These are phyloP conservation scores for Amylocystis lapponica DNA, from an alignment of 768 basidiomycete genomes.

Conservation along the genomic window DNA sequence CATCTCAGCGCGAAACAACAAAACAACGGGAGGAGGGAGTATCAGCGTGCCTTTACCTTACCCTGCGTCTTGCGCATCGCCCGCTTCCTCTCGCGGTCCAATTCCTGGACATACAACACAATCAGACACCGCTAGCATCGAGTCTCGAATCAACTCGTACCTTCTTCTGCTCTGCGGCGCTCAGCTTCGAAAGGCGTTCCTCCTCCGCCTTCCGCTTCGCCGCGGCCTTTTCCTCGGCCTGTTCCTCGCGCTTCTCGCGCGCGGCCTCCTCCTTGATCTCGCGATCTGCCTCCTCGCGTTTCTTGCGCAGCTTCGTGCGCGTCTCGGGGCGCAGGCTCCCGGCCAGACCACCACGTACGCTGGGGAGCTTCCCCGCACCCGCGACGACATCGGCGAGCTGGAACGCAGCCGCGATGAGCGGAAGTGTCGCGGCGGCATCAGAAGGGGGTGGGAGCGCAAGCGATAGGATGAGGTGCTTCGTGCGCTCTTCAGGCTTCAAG, in stretches of 20 bases:
- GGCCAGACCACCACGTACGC: slow-evolving; percentile 16
- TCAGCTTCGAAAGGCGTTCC: slow-evolving; percentile 66
- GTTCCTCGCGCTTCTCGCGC: slow-evolving; percentile 70
- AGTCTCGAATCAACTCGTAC: too few relatives aligned
- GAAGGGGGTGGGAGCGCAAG: slow-evolving; percentile 49
- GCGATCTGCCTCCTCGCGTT: slow-evolving; percentile 66
- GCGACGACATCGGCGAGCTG: slow-evolving; percentile 66
- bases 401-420: slow-evolving; percentile 65
- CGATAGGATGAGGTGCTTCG: slow-evolving; percentile 73
- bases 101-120: slow-evolving; percentile 31
- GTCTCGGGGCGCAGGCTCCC: slow-evolving; percentile 65
- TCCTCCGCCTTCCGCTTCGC: slow-evolving; percentile 72
- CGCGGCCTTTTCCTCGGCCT: slow-evolving; percentile 61
- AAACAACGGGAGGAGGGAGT: too few relatives aligned
- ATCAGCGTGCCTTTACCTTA: slow-evolving; percentile 34
- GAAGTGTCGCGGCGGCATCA: slow-evolving; percentile 42
- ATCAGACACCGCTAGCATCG: too few relatives aligned
- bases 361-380: slow-evolving; percentile 19
- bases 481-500: slow-evolving; percentile 42
- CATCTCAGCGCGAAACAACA: too few relatives aligned
- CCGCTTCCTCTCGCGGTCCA: slow-evolving; percentile 78
- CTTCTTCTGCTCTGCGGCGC: slow-evolving; percentile 81
- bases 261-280: slow-evolving; percentile 60
- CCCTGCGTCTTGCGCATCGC: slow-evolving; percentile 63
- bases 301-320: slow-evolving; percentile 65